Evolutionary conservation across 202 grass and related monocot species (phyloP).

Genomic region (Hordeum pubiflorum): DNA sequence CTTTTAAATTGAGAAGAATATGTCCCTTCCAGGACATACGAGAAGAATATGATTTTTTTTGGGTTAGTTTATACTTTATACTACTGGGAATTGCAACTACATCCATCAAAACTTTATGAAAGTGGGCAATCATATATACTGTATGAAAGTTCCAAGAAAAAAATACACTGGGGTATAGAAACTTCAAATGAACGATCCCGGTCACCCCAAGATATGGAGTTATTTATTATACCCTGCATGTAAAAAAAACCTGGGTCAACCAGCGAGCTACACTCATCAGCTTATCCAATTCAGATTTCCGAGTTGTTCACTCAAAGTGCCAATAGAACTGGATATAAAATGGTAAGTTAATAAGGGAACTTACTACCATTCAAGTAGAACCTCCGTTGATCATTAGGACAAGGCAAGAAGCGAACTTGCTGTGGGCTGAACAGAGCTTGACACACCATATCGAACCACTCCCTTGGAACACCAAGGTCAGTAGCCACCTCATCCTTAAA

Average conservation of each 20-base stretch:
- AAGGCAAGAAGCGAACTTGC: slow-evolving; percentile 75
- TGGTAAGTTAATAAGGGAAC: slow-evolving; percentile 27
- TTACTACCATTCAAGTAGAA: slow-evolving; percentile 97
- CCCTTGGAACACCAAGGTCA: slow-evolving; percentile 85
- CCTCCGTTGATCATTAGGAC: slow-evolving; percentile 66
- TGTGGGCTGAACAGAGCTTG: slow-evolving; percentile 80
- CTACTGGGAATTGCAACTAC: no score
- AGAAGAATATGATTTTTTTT: neutral
- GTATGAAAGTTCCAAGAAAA: neutral
- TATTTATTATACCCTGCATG: neutral
- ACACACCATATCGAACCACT: slow-evolving; percentile 93
- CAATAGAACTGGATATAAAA: neutral
- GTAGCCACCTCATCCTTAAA: slow-evolving; percentile 99
- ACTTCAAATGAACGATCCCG: neutral
- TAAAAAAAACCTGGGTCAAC: neutral
- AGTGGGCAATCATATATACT: neutral
- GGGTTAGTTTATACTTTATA: neutral
- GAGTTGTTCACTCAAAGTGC: neutral
- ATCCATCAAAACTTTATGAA: neutral
- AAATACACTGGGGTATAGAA: neutral
- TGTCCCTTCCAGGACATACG: neutral
- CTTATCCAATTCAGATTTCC: slow-evolving; percentile 6
- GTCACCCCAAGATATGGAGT: neutral
- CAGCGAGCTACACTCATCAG: neutral
- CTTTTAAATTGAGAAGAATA: neutral